Evolutionary conservation across 2,329 filamentous ascomycete species (phyloP), one percentile per base, ranked within the genome.

Genomic region (Colletotrichum neosansevieriae): DNA sequence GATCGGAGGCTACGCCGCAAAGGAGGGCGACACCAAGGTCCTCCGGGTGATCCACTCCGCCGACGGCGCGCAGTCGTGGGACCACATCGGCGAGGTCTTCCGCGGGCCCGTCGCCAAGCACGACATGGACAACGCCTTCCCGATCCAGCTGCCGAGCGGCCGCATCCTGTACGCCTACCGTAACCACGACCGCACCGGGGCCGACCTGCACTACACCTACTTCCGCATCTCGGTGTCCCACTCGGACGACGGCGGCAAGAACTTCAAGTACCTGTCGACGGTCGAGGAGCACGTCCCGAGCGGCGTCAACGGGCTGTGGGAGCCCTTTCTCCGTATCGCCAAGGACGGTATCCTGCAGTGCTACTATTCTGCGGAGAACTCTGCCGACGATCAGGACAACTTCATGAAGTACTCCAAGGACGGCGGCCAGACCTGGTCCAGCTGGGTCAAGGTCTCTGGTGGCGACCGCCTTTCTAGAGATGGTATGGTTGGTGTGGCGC

Each of bases 401-500:
- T 71, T 82, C 15, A 75, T 83, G 73, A 76, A 75, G n/a, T 75
- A 75, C 36, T 82, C 79, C 5, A 73, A 65, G 1, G 79, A 84
- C 66, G 78, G 76, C 2, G 82, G 83, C 2, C 12, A 34, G 17
- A 82, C 79, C 10, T 83, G 80, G 81, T 75, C 72, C 1, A 56
- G 49, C 10, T 70, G 73, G 65, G 61, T 75, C 11, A 73, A 74
- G 2, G 77, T 84, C 13, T 80, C 81, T 0, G 80, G 81, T 10
- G 63, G 70, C 3, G 74, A 76, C 3, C 51, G 68, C 21, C 74
- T 68, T 3, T 75, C 81, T 2, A 75, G 82, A 17, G 82, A 84
- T 58, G 82, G 83, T 32, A 84, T 84, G 82, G 72, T 81, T 7
- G 81, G 81, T 13, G 79, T 85, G 4, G 79, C 80, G 0, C 71